Conservation (phyloP, 306 rosid species). For the Vicia villosa region DNA sequence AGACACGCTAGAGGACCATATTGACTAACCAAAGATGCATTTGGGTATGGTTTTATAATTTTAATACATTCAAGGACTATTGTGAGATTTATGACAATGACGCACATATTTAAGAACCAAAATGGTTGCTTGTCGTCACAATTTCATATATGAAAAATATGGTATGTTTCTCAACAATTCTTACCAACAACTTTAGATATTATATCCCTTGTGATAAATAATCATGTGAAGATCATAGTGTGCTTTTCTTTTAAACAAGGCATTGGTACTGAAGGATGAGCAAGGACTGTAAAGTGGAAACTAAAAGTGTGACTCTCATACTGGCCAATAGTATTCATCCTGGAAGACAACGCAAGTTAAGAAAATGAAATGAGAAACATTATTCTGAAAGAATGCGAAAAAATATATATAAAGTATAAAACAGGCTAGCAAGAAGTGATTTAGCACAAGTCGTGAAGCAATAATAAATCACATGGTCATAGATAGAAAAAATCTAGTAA, state of each 20-base stretch:
- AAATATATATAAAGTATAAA: background rate
- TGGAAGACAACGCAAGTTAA: conserved; percentile 41
- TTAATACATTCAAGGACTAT: too few relatives aligned
- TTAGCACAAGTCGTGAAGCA: conserved; percentile 7
- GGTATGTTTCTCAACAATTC: background rate
- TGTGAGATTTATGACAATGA: too few relatives aligned
- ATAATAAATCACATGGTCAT: too few relatives aligned
- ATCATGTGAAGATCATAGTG: background rate
- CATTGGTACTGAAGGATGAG: conserved; percentile 16
- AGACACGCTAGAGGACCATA: too few relatives aligned
- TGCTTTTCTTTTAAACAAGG: conserved; percentile 12
- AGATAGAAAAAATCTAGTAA: too few relatives aligned
- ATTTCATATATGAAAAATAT: conserved; percentile 1
- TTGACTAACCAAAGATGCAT: too few relatives aligned
- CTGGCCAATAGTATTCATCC: conserved; percentile 94
- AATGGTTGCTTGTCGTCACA: too few relatives aligned
- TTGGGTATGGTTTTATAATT: too few relatives aligned
- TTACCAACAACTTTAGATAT: background rate
- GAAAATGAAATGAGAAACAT: conserved; percentile 27
- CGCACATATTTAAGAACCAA: too few relatives aligned
- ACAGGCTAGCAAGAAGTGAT: background rate
- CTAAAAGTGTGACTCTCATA: conserved; percentile 78
- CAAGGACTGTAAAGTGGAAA: conserved; percentile 14
- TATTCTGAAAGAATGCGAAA: background rate
- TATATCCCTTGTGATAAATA: background rate